These are phyloP conservation scores for Patellifolia procumbens DNA, from an alignment of 179 eudicot genomes.

Conservation along the genomic window DNA sequence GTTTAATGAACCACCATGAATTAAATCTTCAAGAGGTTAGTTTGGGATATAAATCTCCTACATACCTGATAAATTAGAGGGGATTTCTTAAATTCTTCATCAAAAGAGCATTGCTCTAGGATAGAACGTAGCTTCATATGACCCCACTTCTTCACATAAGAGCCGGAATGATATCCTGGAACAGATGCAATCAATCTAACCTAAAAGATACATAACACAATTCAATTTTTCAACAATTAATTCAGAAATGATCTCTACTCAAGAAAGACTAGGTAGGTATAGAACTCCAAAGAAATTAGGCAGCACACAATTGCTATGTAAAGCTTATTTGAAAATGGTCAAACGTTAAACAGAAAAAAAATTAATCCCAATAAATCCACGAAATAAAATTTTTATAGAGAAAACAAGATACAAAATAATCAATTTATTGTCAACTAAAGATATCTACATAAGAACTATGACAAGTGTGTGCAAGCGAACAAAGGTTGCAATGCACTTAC, in stretches of 20 bases:
- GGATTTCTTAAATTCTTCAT: constrained; percentile 67
- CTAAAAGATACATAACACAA: constrained; percentile 35
- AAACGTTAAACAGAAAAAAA: no score
- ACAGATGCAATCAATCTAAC: constrained; percentile 95
- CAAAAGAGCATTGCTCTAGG: constrained; percentile 73
- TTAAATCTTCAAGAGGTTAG: not conserved
- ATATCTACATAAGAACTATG: no score
- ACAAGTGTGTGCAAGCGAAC: no score
- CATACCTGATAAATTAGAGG: constrained; percentile 91
- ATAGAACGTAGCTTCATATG: constrained; percentile 89
- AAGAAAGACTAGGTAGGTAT: no score
- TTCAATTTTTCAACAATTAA: not conserved
- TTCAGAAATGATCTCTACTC: not conserved
- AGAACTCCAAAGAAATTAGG: no score
- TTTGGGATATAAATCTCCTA: not conserved
- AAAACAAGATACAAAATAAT: no score
- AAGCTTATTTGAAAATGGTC: no score
- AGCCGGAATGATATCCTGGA: constrained; percentile 91
- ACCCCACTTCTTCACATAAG: constrained; percentile 89
- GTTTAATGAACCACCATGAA: not conserved
- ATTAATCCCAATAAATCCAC: no score
- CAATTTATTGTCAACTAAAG: no score
- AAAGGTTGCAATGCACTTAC: no score
- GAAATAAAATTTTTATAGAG: no score
- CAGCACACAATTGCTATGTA: no score